Evolutionary conservation across 805 yeast genomes (phyloP).

Genomic region (Scheffersomyces coipomensis): DNA sequence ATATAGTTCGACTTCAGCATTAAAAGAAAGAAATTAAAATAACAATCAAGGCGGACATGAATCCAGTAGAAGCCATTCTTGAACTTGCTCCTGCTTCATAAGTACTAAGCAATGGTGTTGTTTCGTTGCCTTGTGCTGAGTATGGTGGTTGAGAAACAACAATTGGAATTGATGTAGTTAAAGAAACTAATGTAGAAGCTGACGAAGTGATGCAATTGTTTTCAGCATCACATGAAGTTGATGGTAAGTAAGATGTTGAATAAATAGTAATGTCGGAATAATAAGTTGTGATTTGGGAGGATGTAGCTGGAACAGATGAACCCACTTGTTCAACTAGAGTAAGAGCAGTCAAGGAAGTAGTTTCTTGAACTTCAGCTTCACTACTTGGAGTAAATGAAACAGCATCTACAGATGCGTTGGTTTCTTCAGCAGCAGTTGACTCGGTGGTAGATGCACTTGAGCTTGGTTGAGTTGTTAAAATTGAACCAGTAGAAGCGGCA

Average conservation of each 20-base stretch:
- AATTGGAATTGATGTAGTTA: not conserved
- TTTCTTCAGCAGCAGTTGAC: not conserved
- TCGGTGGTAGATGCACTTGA: slow-evolving; percentile 1
- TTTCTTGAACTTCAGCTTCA: slow-evolving; percentile 2
- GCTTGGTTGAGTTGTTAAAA: not conserved
- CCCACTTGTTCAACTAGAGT: slow-evolving; percentile 1
- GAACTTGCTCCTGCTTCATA: not conserved
- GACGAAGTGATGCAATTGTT: slow-evolving; percentile 1
- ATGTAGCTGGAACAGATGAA: too few species aligned
- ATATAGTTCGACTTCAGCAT: too few species aligned
- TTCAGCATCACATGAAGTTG: not conserved
- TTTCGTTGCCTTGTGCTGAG: not conserved
- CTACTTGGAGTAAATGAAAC: slow-evolving; percentile 5
- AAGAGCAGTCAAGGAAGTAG: slow-evolving; percentile 1
- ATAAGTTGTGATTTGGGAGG: not conserved
- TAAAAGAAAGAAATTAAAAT: slow-evolving; percentile 1
- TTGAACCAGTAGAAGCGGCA: not conserved
- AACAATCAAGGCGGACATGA: not conserved
- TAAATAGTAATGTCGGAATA: not conserved
- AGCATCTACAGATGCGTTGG: slow-evolving; percentile 8
- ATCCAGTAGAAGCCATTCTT: not conserved
- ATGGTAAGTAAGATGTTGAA: not conserved
- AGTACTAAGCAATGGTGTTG: not conserved
- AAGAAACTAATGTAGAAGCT: not conserved
- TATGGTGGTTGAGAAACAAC: not conserved